Evolutionary conservation across 208 protist genomes (phyloP).

Genomic region (Wallacemonas collosoma): DNA sequence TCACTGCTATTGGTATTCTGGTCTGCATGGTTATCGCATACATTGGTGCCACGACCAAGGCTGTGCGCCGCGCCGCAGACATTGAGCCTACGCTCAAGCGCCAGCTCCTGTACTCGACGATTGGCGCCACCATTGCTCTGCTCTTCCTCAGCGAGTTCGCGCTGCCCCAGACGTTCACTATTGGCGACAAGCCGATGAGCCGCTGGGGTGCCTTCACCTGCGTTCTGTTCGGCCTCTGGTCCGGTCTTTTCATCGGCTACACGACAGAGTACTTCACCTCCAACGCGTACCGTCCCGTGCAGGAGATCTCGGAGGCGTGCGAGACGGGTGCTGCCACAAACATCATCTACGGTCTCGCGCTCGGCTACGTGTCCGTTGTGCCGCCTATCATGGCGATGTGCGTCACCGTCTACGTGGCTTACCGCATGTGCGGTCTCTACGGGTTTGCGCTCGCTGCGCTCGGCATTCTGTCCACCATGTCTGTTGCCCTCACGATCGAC

Average conservation of each 20-base stretch:
- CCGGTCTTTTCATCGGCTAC: constrained; percentile 90
- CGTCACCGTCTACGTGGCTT: constrained; percentile 80
- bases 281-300: constrained; percentile 82
- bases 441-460: constrained; percentile 94
- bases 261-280: constrained; percentile 94
- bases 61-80: constrained; percentile 52
- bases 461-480: constrained; percentile 95
- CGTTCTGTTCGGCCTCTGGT: constrained; percentile 81
- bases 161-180: constrained; percentile 59
- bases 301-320: constrained; percentile 81
- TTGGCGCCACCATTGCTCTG: constrained; percentile 64
- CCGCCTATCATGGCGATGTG: constrained; percentile 91
- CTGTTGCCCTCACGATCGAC: constrained; percentile 93
- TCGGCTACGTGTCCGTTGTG: constrained; percentile 93
- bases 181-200: constrained; percentile 33
- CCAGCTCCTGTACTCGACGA: constrained; percentile 79
- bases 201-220: constrained; percentile 75
- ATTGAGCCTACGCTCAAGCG: constrained; percentile 83
- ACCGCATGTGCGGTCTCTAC: constrained; percentile 83
- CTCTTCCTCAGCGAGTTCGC: constrained; percentile 59
- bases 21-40: constrained; percentile 76
- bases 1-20: constrained; percentile 76
- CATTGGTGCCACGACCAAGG: constrained; percentile 57
- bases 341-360: constrained; percentile 94
- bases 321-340: constrained; percentile 91